Evolutionary conservation across 441 rosid species (phyloP).

Genomic region (Lepidium campestre): DNA sequence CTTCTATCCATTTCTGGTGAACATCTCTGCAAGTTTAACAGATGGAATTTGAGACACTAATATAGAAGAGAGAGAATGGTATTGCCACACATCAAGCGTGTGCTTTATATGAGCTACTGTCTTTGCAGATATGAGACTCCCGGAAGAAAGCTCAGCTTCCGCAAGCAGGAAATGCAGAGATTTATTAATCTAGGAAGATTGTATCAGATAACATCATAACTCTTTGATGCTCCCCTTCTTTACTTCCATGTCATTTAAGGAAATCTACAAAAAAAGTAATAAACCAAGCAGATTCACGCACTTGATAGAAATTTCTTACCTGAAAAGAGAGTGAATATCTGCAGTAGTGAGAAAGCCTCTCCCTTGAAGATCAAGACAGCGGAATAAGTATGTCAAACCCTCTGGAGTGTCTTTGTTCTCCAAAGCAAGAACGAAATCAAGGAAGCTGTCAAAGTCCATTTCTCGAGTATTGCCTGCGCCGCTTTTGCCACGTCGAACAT

Average conservation of each 20-base stretch:
- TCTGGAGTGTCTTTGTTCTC: conserved; percentile 97
- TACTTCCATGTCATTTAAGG: conserved; percentile 54
- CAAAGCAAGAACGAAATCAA: conserved; percentile 87
- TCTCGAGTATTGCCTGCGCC: conserved; percentile 70
- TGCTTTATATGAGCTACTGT: conserved; percentile 30
- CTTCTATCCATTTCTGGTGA: conserved; percentile 98
- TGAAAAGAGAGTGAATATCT: conserved; percentile 97
- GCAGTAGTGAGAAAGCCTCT: conserved; percentile 88
- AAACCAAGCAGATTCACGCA: not conserved
- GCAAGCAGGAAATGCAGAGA: conserved; percentile 84
- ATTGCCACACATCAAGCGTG: not conserved
- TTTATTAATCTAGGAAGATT: conserved; percentile 73
- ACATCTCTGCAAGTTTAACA: conserved; percentile 62
- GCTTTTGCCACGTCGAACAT: conserved; percentile 73
- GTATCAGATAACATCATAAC: conserved; percentile 86
- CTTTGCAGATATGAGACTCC: conserved; percentile 68
- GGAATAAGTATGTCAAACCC: conserved; percentile 89
- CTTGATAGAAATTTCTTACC: conserved; percentile 35
- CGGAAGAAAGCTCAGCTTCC: conserved; percentile 48
- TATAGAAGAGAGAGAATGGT: not conserved
- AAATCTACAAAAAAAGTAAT: conserved; percentile 1
- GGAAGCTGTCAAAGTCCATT: conserved; percentile 97
- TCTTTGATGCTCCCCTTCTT: conserved; percentile 85
- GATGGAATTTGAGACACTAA: not conserved
- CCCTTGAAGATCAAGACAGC: conserved; percentile 87